Evolutionary conservation across 2,329 filamentous ascomycete species (phyloP).

Genomic region (Penicillium sp.): DNA sequence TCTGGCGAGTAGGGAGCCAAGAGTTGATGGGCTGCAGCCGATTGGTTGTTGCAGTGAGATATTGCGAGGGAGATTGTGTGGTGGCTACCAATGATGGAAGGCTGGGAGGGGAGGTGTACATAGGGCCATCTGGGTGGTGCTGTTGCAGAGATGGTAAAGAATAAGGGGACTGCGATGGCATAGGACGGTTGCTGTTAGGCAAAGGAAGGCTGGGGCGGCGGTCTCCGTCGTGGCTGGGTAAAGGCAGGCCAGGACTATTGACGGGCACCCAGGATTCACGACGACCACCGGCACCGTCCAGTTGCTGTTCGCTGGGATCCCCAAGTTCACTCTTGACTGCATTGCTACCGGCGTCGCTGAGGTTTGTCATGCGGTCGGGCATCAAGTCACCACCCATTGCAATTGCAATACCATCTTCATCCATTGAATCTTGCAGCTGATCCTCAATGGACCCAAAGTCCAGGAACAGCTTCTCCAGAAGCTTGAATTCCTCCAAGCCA

Average conservation of each 20-base stretch:
- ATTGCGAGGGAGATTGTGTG: constrained; percentile 30
- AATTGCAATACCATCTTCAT: constrained; percentile 33
- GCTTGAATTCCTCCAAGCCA: constrained; percentile 39
- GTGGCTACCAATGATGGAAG: constrained; percentile 31
- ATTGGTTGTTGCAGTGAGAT: constrained; percentile 28
- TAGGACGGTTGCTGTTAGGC: constrained; percentile 30
- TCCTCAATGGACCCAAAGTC: constrained; percentile 43
- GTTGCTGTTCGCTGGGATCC: constrained; percentile 29
- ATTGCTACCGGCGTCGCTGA: constrained; percentile 43
- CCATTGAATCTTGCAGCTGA: constrained; percentile 34
- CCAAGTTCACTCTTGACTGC: constrained; percentile 42
- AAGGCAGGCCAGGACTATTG: constrained; percentile 37
- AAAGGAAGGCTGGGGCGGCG: constrained; percentile 41
- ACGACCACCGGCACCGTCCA: constrained; percentile 33
- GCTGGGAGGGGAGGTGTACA: constrained; percentile 34
- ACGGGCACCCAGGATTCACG: constrained; percentile 45
- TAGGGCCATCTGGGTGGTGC: constrained; percentile 32
- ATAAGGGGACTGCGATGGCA: constrained; percentile 37
- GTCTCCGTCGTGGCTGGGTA: constrained; percentile 33
- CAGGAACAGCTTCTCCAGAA: constrained; percentile 43
- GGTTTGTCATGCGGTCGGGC: constrained; percentile 33
- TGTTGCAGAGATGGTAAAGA: constrained; percentile 36
- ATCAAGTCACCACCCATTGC: constrained; percentile 19
- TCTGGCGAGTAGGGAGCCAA: constrained; percentile 35
- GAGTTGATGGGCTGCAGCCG: constrained; percentile 43